Percentiles rank a stretch among this genome's conserved stretches.
Conservation (phyloP, 495 filamentous ascomycete species). For the Neurospora sublineolata region DNA sequence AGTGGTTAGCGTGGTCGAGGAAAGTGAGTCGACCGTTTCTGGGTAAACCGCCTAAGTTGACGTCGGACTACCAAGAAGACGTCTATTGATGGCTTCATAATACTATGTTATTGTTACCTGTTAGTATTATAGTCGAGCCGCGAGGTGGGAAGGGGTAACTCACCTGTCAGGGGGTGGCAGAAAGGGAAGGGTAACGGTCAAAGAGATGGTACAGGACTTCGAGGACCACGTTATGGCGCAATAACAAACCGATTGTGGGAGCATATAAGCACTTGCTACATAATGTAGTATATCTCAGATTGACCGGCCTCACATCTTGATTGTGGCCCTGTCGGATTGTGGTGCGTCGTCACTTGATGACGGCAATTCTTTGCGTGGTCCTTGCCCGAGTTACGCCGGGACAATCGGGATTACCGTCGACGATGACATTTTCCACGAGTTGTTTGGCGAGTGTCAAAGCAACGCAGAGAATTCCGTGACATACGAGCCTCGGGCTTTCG, state of each 20-base stretch:
- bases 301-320: neutral
- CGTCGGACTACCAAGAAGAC: neutral
- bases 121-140: neutral
- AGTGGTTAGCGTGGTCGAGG: too few relatives aligned
- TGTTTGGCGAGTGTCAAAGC: neutral
- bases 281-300: neutral
- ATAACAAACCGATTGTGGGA: neutral
- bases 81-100: neutral
- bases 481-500: neutral
- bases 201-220: neutral
- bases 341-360: neutral
- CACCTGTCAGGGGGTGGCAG: neutral
- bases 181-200: neutral
- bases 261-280: neutral
- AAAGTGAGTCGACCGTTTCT: neutral
- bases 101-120: neutral
- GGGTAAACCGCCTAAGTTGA: accelerated
- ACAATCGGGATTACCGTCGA: neutral
- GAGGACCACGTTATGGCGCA: neutral
- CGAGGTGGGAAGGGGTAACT: neutral
- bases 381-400: neutral
- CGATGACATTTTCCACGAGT: neutral
- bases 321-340: neutral
- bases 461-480: neutral
- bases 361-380: neutral